phyloP scores from a whole-genome alignment of 1,284 basidiomycete genomes.

The Ustilago nuda region DNA sequence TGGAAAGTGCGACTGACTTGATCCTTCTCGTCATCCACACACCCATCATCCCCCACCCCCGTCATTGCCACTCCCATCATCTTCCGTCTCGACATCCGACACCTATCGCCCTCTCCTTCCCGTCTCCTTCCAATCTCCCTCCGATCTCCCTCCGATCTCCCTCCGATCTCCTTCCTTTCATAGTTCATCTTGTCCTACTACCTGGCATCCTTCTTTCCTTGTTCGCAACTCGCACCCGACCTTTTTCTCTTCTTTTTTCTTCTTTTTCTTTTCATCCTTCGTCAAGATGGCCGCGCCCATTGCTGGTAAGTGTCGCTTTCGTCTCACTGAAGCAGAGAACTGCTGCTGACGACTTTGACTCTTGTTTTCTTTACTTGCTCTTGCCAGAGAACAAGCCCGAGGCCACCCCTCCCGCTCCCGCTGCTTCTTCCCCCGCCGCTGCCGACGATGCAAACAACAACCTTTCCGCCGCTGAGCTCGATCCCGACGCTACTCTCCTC shows the following conservation, averaged over 20 bases:
- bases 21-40: neutral
- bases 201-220: slow-evolving; percentile 6
- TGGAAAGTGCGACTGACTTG: neutral
- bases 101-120: slow-evolving; percentile 7
- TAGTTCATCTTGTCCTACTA: slow-evolving; percentile 6
- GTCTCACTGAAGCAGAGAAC: too few relatives aligned
- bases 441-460: slow-evolving; percentile 27
- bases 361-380: too few relatives aligned
- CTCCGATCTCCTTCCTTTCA: slow-evolving; percentile 1
- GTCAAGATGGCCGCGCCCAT: slow-evolving; percentile 11
- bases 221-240: neutral
- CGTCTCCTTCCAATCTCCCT: slow-evolving; percentile 7
- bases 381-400: slow-evolving; percentile 30
- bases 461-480: slow-evolving; percentile 25
- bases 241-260: neutral
- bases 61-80: slow-evolving; percentile 5
- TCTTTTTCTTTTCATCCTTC: neutral
- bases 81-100: slow-evolving; percentile 12
- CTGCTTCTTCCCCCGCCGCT: slow-evolving; percentile 22
- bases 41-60: neutral
- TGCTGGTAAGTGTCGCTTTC: neutral
- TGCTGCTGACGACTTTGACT: slow-evolving; percentile 8
- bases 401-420: slow-evolving; percentile 15
- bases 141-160: slow-evolving; percentile 11
- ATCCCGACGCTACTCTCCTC: slow-evolving; percentile 57